Percentiles rank a stretch among this genome's conserved stretches.
Evolutionary conservation across 73 alveolate genomes (phyloP).

Genomic region (Paramecium sexaurelia): DNA sequence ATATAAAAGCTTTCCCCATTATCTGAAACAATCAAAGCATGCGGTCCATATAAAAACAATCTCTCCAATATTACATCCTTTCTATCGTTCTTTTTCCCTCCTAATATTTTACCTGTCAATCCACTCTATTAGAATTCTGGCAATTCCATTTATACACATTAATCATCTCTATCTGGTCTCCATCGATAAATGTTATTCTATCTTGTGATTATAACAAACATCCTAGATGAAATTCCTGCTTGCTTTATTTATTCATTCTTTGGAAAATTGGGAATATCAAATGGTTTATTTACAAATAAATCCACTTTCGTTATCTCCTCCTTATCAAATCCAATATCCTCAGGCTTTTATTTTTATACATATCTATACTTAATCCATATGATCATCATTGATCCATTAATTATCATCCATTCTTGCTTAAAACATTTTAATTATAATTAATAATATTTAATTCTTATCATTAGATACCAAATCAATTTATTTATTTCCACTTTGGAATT

Average conservation of each 20-base stretch:
- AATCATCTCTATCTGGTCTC: constrained; percentile 46
- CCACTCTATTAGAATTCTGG: constrained; percentile 19
- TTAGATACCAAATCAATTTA: not conserved
- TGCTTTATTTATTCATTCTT: constrained; percentile 12
- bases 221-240: not conserved
- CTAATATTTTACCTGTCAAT: not conserved
- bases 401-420: not conserved
- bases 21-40: constrained; percentile 29
- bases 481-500: not conserved
- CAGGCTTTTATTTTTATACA: not conserved
- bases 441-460: not conserved
- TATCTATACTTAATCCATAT: not conserved
- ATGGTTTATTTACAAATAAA: not conserved
- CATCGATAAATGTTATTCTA: constrained; percentile 22
- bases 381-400: constrained; percentile 47
- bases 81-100: not conserved
- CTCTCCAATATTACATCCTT: constrained; percentile 35
- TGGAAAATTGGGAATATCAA: constrained; percentile 38
- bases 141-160: constrained; percentile 41
- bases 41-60: constrained; percentile 23
- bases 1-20: constrained; percentile 41
- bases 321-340: constrained; percentile 49
- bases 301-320: constrained; percentile 4
- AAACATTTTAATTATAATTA: not conserved
- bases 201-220: constrained; percentile 35